Percentiles rank a stretch among this genome's conserved stretches.
phyloP scores from a whole-genome alignment of 139 green algal species.

The Edaphochlamys debaryana region DNA sequence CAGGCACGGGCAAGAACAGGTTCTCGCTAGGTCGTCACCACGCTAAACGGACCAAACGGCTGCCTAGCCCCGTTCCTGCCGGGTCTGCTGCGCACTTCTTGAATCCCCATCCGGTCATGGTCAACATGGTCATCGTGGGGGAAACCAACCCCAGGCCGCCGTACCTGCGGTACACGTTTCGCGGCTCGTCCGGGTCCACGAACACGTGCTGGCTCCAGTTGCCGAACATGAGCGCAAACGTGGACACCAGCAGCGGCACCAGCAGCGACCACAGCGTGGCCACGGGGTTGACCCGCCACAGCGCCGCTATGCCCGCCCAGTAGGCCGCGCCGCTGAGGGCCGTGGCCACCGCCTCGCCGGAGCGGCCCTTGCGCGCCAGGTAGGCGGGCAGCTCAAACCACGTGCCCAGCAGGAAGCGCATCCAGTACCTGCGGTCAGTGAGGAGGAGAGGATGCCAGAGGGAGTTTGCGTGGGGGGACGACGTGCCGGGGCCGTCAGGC shows the following conservation, averaged over 20 bases:
- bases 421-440: slow-evolving; percentile 74
- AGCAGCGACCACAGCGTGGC: slow-evolving; percentile 79
- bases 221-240: slow-evolving; percentile 89
- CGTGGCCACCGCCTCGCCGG: slow-evolving; percentile 36
- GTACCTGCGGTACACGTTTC: slow-evolving; percentile 14
- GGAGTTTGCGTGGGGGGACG: too few relatives aligned
- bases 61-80: too few relatives aligned
- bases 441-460: too few relatives aligned
- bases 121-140: too few relatives aligned
- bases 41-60: not conserved
- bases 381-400: slow-evolving; percentile 83
- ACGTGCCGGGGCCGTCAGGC: too few relatives aligned
- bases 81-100: too few relatives aligned
- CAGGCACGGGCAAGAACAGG: too few relatives aligned
- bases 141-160: too few relatives aligned
- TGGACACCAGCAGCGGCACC: slow-evolving; percentile 78
- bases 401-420: slow-evolving; percentile 63
- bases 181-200: slow-evolving; percentile 68
- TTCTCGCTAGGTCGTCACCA: not conserved
- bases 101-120: too few relatives aligned
- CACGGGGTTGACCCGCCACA: slow-evolving; percentile 56
- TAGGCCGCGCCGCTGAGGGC: slow-evolving; percentile 48
- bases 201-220: slow-evolving; percentile 96
- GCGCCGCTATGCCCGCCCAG: slow-evolving; percentile 2
- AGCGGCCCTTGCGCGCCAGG: slow-evolving; percentile 52